Conservation (phyloP, 768 basidiomycete genomes). For the Suillus bovinus region DNA sequence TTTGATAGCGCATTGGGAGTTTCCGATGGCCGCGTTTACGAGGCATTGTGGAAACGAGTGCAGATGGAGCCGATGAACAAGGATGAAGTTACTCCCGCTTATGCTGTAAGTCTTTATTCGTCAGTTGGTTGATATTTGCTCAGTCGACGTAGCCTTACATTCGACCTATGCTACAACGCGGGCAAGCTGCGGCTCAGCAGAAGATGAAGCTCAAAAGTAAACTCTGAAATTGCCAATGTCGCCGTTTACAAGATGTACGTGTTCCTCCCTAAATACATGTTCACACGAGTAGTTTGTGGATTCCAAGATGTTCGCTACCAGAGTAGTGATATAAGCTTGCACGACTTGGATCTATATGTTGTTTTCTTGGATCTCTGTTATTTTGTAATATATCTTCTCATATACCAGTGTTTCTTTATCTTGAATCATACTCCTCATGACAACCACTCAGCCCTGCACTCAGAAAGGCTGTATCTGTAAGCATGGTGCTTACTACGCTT, state of each 20-base stretch:
- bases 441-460: conserved; percentile 7
- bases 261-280: not conserved
- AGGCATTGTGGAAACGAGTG: conserved; percentile 61
- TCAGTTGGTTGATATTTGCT: not conserved
- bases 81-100: conserved; percentile 51
- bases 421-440: not conserved
- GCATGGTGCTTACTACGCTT: too few relatives aligned
- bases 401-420: not conserved
- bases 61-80: conserved; percentile 62
- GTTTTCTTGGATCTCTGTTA: not conserved
- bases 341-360: not conserved
- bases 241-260: not conserved
- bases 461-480: too few relatives aligned
- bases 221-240: not conserved
- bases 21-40: conserved; percentile 64
- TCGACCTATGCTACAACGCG: conserved; percentile 51
- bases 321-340: not conserved
- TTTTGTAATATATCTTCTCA: not conserved
- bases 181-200: conserved; percentile 35
- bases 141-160: conserved; percentile 41
- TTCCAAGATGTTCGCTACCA: not conserved
- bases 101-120: conserved; percentile 42
- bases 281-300: not conserved
- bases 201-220: not conserved
- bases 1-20: conserved; percentile 58